These are phyloP conservation scores for Paraconiothyrium sp. DNA, from an alignment of 2,329 filamentous ascomycete species.

Conservation along the genomic window DNA sequence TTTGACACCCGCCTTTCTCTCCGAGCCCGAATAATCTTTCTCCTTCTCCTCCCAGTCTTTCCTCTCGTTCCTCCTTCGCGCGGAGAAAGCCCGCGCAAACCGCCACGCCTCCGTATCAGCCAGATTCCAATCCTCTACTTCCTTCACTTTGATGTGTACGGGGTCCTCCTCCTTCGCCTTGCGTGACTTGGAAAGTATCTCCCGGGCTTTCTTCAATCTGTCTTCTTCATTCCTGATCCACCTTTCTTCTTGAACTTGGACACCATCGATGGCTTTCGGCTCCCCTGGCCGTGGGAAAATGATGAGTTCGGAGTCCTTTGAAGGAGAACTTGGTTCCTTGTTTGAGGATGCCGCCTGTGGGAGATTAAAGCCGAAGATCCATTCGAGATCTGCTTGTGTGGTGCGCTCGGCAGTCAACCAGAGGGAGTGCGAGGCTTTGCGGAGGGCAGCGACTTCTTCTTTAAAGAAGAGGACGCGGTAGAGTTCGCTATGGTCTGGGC, in stretches of 20 bases:
- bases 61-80: conserved; percentile 70
- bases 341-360: conserved; percentile 66
- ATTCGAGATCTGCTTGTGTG: conserved; percentile 78
- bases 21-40: conserved; percentile 69
- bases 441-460: conserved; percentile 74
- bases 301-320: conserved; percentile 65
- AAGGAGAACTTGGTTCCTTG: conserved; percentile 66
- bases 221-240: conserved; percentile 65
- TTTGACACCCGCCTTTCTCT: conserved; percentile 62
- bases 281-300: conserved; percentile 54
- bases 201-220: conserved; percentile 64
- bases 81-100: conserved; percentile 74
- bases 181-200: conserved; percentile 44
- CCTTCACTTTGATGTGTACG: conserved; percentile 41
- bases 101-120: conserved; percentile 82
- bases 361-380: conserved; percentile 87
- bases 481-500: conserved; percentile 68
- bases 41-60: conserved; percentile 76
- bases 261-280: conserved; percentile 61
- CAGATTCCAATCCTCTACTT: conserved; percentile 63
- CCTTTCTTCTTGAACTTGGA: conserved; percentile 59
- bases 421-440: conserved; percentile 70
- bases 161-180: conserved; percentile 40
- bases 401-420: conserved; percentile 80
- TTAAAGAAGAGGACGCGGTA: conserved; percentile 80